Evolutionary conservation across 345 rosid species (phyloP).

Genomic region (Citrus australasica): DNA sequence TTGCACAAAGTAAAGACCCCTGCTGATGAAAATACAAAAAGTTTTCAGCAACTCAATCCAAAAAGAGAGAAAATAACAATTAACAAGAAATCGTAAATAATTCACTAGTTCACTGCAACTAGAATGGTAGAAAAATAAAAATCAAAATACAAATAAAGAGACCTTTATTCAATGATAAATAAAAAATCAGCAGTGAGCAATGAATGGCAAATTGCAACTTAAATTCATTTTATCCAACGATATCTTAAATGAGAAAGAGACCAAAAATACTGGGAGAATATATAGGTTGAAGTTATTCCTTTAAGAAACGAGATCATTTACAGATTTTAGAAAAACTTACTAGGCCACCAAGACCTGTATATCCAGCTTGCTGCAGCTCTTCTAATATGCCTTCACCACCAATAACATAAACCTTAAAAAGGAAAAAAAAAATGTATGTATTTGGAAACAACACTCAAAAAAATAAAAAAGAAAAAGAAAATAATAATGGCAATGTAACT

Average conservation of each 20-base stretch:
- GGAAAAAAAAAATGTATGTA: neutral
- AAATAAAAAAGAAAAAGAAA: no score
- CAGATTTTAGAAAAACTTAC: slow-evolving; percentile 35
- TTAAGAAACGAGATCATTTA: neutral
- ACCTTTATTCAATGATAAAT: no score
- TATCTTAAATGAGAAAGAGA: neutral
- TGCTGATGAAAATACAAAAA: neutral
- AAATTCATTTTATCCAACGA: neutral
- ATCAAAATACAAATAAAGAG: no score
- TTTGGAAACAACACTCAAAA: neutral
- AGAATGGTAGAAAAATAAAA: neutral
- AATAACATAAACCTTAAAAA: slow-evolving; percentile 70
- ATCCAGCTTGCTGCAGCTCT: slow-evolving; percentile 75
- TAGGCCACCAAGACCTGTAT: slow-evolving; percentile 81
- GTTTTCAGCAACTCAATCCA: neutral
- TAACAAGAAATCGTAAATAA: neutral
- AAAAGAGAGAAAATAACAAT: neutral
- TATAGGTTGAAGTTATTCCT: neutral
- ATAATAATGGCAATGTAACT: neutral
- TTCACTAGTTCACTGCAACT: neutral
- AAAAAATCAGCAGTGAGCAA: neutral
- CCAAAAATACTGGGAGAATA: neutral
- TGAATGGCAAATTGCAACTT: neutral
- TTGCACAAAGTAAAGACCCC: neutral
- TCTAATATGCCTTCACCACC: slow-evolving; percentile 81